Conservation (phyloP, 169 alveolate genomes). For the Theileria orientalis region DNA sequence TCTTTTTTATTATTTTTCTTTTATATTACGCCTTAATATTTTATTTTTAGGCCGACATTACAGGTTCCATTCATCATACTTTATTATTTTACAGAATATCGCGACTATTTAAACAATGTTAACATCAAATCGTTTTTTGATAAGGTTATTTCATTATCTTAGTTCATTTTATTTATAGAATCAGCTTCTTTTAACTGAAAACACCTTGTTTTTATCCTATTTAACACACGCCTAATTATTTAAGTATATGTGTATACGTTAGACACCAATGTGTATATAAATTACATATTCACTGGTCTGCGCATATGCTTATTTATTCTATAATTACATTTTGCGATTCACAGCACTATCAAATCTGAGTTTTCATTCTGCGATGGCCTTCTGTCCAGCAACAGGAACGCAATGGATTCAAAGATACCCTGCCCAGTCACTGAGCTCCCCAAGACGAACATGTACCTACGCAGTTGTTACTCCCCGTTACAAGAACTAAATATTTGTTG, state of each 20-base stretch:
- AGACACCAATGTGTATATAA: background rate
- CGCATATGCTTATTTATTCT: background rate
- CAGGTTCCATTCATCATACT: conserved; percentile 5
- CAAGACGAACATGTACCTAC: conserved; percentile 27
- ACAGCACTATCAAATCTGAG: conserved; percentile 13
- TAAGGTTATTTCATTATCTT: conserved; percentile 13
- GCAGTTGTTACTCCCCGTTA: background rate
- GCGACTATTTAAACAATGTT: conserved; percentile 11
- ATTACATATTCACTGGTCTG: background rate
- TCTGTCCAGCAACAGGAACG: conserved; percentile 41
- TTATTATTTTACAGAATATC: conserved; percentile 9
- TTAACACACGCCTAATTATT: conserved; percentile 20
- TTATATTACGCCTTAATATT: background rate
- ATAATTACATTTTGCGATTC: background rate
- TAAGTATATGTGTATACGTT: background rate
- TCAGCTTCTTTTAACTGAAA: conserved; percentile 49
- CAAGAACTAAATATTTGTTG: background rate
- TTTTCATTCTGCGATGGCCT: conserved; percentile 1
- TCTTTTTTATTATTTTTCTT: too few species aligned
- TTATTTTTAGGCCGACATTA: conserved; percentile 16
- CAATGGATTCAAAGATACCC: conserved; percentile 33
- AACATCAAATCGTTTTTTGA: conserved; percentile 49
- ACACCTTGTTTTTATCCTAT: conserved; percentile 46
- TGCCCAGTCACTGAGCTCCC: conserved; percentile 64
- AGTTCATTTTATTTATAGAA: conserved; percentile 14